Conservation (phyloP, 495 filamentous ascomycete genomes). For the Hyaloscypha finlandica region DNA sequence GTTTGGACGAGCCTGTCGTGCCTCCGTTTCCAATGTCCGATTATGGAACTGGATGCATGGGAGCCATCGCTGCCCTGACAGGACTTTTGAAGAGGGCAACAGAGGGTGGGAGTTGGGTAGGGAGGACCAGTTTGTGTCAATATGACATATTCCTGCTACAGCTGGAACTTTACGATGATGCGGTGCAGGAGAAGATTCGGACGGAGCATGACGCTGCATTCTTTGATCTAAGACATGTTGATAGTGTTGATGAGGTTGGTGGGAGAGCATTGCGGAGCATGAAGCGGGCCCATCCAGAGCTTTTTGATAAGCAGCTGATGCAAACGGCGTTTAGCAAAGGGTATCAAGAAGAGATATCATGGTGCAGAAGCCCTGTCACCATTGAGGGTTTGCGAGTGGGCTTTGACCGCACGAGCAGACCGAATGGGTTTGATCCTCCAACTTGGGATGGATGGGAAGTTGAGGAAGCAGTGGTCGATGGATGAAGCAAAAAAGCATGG, state of each 20-base stretch:
- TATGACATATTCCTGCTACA: conserved; percentile 70
- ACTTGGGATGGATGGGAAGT: conserved; percentile 46
- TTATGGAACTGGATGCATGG: conserved; percentile 71
- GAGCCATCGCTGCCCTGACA: conserved; percentile 62
- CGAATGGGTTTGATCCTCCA: conserved; percentile 58
- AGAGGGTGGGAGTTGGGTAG: conserved; percentile 64
- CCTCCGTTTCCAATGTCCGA: conserved; percentile 82
- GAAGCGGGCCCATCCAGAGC: conserved; percentile 51
- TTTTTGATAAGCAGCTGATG: conserved; percentile 50
- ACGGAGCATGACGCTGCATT: conserved; percentile 57
- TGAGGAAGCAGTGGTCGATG: conserved; percentile 27
- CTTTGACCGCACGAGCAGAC: conserved; percentile 53
- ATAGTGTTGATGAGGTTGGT: conserved; percentile 74
- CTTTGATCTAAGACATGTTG: conserved; percentile 65
- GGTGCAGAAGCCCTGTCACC: conserved; percentile 53
- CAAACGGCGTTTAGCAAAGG: conserved; percentile 48
- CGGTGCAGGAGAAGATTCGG: conserved; percentile 58
- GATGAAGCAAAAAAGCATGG: conserved; percentile 12
- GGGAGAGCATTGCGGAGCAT: conserved; percentile 64
- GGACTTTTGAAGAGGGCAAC: conserved; percentile 64
- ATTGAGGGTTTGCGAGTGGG: conserved; percentile 54
- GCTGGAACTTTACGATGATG: conserved; percentile 59
- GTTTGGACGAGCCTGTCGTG: conserved; percentile 66
- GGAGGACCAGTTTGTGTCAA: conserved; percentile 63
- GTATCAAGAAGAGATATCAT: conserved; percentile 49